These are phyloP conservation scores for Xylaria telfairii DNA, from an alignment of 495 filamentous ascomycete genomes.

Conservation along the genomic window DNA sequence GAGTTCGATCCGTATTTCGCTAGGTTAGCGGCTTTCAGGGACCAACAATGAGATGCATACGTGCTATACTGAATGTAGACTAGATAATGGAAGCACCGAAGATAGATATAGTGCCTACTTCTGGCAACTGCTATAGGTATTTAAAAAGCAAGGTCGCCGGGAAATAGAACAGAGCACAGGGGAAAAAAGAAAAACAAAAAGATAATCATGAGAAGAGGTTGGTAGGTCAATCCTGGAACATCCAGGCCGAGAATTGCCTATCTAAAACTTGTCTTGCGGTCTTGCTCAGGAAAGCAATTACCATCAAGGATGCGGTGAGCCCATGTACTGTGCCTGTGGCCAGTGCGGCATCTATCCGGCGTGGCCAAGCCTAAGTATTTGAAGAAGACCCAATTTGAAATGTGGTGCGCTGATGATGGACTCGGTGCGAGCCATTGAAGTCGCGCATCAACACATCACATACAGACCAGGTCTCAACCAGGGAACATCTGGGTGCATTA, in stretches of 20 bases:
- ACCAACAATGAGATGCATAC: constrained; percentile 4
- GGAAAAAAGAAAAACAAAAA: neutral
- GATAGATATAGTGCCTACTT: no score
- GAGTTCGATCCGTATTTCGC: constrained; percentile 6
- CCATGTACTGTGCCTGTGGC: neutral
- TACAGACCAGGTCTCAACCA: no score
- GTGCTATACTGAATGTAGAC: neutral
- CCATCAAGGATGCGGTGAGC: neutral
- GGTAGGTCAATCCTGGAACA: neutral
- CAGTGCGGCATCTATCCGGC: neutral
- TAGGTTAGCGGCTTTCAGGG: neutral
- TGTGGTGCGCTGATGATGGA: neutral
- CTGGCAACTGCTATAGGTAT: no score
- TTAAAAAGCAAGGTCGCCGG: neutral
- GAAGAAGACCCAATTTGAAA: constrained; percentile 7
- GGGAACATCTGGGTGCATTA: no score
- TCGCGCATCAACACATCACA: no score
- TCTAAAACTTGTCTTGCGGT: neutral
- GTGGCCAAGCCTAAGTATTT: neutral
- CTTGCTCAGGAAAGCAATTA: constrained; percentile 3
- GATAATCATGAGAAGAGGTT: neutral
- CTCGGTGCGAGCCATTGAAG: neutral
- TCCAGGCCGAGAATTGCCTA: neutral
- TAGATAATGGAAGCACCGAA: no score
- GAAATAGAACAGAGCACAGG: neutral